phyloP scores from a whole-genome alignment of 2,329 filamentous ascomycete species.

The Talaromyces albobiverticillius region DNA sequence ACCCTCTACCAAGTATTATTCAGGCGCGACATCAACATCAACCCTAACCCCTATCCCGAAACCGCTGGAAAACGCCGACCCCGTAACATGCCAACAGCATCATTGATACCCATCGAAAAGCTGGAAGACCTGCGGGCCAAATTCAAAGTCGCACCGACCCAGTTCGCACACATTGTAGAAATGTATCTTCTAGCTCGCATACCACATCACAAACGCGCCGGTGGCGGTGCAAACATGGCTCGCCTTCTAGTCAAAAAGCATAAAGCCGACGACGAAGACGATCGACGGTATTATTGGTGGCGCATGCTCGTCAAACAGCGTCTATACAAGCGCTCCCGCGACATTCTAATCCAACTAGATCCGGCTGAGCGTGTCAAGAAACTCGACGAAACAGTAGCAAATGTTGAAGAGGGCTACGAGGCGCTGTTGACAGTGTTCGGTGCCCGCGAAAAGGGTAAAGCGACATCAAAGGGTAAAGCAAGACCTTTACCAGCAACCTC shows the following conservation, averaged over 20 bases:
- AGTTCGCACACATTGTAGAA: conserved; percentile 62
- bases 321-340: conserved; percentile 59
- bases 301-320: conserved; percentile 61
- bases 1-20: conserved; percentile 52
- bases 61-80: conserved; percentile 34
- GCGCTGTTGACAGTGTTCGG: conserved; percentile 48
- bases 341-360: conserved; percentile 59
- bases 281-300: conserved; percentile 65
- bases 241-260: conserved; percentile 48
- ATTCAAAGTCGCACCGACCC: conserved; percentile 59
- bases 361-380: conserved; percentile 56
- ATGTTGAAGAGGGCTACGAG: conserved; percentile 59
- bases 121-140: conserved; percentile 50
- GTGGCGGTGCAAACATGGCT: conserved; percentile 50
- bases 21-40: conserved; percentile 48
- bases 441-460: conserved; percentile 26
- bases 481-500: conserved; percentile 21
- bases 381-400: conserved; percentile 57
- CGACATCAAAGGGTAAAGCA: no score
- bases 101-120: conserved; percentile 51
- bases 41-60: conserved; percentile 40
- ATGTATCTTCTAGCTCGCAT: conserved; percentile 61
- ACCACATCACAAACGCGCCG: conserved; percentile 45
- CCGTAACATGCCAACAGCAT: conserved; percentile 47
- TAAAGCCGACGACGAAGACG: conserved; percentile 50